Conservation (phyloP, 192 early-diverging fungal genomes). For the Coemansia pectinata region DNA sequence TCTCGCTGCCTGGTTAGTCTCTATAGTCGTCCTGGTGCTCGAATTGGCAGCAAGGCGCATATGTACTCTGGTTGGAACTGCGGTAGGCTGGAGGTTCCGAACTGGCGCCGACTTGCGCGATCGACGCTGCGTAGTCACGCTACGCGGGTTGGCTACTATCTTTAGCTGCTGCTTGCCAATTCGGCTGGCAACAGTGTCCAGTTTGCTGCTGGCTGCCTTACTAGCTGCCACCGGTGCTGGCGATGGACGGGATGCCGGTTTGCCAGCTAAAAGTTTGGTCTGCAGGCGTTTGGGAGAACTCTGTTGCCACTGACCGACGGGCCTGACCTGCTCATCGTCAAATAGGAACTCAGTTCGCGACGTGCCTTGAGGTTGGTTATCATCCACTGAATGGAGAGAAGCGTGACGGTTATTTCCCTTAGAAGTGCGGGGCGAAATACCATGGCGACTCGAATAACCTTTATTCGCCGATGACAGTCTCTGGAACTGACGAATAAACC, state of each 20-base stretch:
- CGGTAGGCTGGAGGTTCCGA: slow-evolving; percentile 7
- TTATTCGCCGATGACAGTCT: neutral
- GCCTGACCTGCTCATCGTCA: slow-evolving; percentile 24
- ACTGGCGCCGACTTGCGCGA: slow-evolving; percentile 5
- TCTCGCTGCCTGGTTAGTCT: neutral
- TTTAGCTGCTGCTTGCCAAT: slow-evolving; percentile 9
- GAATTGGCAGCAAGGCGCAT: neutral
- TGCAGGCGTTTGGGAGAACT: slow-evolving; percentile 9
- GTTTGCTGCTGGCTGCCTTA: neutral
- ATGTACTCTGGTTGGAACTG: slow-evolving; percentile 18
- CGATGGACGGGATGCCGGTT: neutral
- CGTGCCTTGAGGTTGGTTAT: neutral
- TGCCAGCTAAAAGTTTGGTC: slow-evolving; percentile 26
- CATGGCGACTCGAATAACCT: neutral
- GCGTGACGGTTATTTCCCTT: neutral
- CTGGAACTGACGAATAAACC: neutral
- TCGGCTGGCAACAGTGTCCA: slow-evolving; percentile 22
- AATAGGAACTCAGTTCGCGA: slow-evolving; percentile 34
- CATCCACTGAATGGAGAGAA: neutral
- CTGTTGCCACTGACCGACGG: neutral
- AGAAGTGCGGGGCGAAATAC: neutral
- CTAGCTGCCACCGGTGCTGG: neutral
- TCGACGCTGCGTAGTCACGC: neutral
- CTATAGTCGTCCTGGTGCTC: too few species aligned
- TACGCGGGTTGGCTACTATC: neutral